Percentiles rank a stretch among this genome's conserved stretches.
phyloP scores from a whole-genome alignment of 192 early-diverging fungal genomes.

The Mortierella hygrophila region DNA sequence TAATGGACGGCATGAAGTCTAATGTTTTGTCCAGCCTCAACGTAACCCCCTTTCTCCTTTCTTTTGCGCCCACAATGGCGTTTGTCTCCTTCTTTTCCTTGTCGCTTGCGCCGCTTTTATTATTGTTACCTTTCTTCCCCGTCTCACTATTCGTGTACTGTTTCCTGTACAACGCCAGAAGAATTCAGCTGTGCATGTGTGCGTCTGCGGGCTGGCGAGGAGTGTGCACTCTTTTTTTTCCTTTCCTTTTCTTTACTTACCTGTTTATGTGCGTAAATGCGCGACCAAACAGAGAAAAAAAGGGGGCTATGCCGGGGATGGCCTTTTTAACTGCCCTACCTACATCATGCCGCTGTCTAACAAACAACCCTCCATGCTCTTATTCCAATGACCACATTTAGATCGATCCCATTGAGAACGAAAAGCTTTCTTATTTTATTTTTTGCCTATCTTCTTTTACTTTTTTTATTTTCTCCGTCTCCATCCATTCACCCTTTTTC shows the following conservation, averaged over 20 bases:
- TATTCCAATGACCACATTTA: not conserved
- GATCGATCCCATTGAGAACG: not conserved
- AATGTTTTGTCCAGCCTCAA: not conserved
- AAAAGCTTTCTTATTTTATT: not conserved
- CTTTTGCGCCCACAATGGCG: not conserved
- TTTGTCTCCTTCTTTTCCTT: not conserved
- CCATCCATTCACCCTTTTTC: not conserved
- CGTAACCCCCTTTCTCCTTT: not conserved
- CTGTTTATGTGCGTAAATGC: not conserved
- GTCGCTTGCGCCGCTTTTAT: not conserved
- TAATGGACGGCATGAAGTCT: not conserved
- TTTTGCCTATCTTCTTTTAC: not conserved
- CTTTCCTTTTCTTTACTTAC: not conserved
- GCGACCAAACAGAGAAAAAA: not conserved
- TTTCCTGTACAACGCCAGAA: not conserved
- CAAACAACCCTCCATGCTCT: not conserved
- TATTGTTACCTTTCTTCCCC: not conserved
- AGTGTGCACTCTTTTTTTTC: not conserved
- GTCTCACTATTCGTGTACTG: not conserved
- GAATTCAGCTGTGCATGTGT: conserved; percentile 17
- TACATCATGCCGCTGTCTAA: not conserved
- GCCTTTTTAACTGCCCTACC: not conserved
- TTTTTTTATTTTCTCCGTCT: not conserved
- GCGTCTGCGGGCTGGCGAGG: conserved; percentile 9
- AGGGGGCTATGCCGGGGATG: not conserved